phyloP scores from a whole-genome alignment of 2,329 filamentous ascomycete genomes.

The Ramularia endophylla region DNA sequence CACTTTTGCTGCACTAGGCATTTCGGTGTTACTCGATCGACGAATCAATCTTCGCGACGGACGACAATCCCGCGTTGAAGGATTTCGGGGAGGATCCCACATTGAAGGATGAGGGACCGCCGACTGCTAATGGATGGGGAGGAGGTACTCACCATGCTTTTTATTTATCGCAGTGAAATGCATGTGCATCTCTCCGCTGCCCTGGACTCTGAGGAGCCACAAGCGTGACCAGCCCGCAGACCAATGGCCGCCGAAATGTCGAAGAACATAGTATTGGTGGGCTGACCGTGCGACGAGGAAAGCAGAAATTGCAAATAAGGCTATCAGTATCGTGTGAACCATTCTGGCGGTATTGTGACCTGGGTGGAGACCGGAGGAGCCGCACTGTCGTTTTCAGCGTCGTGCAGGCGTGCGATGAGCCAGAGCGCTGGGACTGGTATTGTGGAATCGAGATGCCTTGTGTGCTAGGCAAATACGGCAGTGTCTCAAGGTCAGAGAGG shows the following conservation, averaged over 20 bases:
- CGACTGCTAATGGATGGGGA: too few relatives aligned
- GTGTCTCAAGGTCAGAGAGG: constrained; percentile 4
- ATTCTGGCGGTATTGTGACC: constrained; percentile 15
- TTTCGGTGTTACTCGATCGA: constrained; percentile 10
- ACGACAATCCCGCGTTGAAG: too few relatives aligned
- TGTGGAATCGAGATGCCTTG: constrained; percentile 7
- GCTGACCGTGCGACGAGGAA: constrained; percentile 23
- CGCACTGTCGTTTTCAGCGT: constrained; percentile 15
- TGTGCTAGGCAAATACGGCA: constrained; percentile 7
- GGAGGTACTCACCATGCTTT: constrained; percentile 31
- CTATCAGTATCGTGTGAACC: constrained; percentile 19
- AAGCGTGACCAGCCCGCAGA: constrained; percentile 33
- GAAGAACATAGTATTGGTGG: constrained; percentile 28
- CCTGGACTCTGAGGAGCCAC: constrained; percentile 33
- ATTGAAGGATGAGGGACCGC: too few relatives aligned
- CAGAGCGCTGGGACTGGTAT: constrained; percentile 12
- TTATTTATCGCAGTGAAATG: constrained; percentile 33
- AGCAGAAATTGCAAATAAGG: constrained; percentile 21
- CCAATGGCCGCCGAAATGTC: constrained; percentile 35
- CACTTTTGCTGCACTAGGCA: not conserved
- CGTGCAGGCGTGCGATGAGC: constrained; percentile 17
- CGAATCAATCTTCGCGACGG: constrained; percentile 2
- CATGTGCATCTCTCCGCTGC: constrained; percentile 34
- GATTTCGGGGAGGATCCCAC: too few relatives aligned
- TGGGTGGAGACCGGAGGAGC: constrained; percentile 2